A percentile compares a stretch with the other conserved stretches of the same genome.
Evolutionary conservation across 2,329 filamentous ascomycete genomes (phyloP).

Genomic region (Calonectria honghensis): DNA sequence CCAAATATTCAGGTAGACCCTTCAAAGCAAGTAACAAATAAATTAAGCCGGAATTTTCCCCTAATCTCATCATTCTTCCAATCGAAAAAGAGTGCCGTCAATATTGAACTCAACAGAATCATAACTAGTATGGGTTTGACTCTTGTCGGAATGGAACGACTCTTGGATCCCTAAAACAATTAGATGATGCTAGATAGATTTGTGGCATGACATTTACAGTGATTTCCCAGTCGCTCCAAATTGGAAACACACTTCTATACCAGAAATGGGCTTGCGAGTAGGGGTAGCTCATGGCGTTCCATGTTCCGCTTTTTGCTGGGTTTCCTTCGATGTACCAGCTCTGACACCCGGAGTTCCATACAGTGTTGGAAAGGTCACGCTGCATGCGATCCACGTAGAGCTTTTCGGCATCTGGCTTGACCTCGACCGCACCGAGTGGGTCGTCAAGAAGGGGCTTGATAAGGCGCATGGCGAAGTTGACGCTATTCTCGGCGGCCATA

Average conservation of each 20-base stretch:
- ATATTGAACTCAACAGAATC: too few relatives aligned
- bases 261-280: constrained; percentile 41
- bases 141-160: too few relatives aligned
- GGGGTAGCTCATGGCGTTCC: constrained; percentile 41
- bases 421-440: constrained; percentile 52
- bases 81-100: too few relatives aligned
- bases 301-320: background rate
- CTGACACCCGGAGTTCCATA: constrained; percentile 60
- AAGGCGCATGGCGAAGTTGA: constrained; percentile 76
- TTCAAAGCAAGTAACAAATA: too few relatives aligned
- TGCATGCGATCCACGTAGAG: constrained; percentile 59
- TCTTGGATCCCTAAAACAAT: too few relatives aligned
- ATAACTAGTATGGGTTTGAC: too few relatives aligned
- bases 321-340: constrained; percentile 56
- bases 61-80: too few relatives aligned
- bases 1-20: too few relatives aligned
- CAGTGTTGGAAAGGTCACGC: constrained; percentile 56
- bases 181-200: too few relatives aligned
- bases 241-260: constrained; percentile 39
- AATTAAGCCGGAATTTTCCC: too few relatives aligned
- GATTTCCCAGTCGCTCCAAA: constrained; percentile 37
- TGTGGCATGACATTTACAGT: constrained; percentile 2
- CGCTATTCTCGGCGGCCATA: constrained; percentile 76
- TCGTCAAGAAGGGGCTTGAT: constrained; percentile 68
- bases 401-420: constrained; percentile 60